These are phyloP conservation scores for Ambrosiella xylebori DNA, from an alignment of 2,329 filamentous ascomycete genomes.

Conservation along the genomic window DNA sequence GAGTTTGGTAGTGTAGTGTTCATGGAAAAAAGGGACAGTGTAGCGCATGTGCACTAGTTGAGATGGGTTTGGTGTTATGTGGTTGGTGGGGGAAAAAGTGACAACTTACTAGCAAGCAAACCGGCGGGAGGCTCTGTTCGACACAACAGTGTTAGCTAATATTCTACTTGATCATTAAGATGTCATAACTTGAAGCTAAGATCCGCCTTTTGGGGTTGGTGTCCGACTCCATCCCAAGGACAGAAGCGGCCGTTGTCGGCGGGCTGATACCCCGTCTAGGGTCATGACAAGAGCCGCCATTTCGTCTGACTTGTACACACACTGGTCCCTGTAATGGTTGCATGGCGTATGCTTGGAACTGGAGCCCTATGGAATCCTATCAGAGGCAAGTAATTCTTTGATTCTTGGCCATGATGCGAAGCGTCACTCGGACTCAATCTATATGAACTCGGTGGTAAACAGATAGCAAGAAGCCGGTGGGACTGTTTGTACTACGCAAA, in stretches of 20 bases:
- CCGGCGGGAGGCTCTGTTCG: conserved; percentile 41
- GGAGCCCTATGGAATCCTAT: not conserved
- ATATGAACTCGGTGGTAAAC: too few species aligned
- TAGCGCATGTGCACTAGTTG: not conserved
- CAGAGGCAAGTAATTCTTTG: not conserved
- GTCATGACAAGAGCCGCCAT: not conserved
- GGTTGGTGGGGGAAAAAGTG: not conserved
- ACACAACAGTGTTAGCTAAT: not conserved
- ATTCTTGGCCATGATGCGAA: not conserved
- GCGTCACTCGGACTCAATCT: not conserved
- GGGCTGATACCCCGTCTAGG: not conserved
- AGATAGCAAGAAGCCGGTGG: too few species aligned
- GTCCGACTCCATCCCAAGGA: not conserved
- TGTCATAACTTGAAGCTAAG: too few species aligned
- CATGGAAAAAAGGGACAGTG: not conserved
- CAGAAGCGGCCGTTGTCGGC: not conserved
- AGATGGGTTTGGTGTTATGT: not conserved
- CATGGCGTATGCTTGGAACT: conserved; percentile 8
- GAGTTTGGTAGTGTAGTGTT: not conserved
- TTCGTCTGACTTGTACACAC: not conserved
- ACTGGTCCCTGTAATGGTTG: not conserved
- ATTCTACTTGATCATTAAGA: not conserved
- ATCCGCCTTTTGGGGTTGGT: too few species aligned
- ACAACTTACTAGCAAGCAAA: conserved; percentile 47
- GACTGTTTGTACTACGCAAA: too few species aligned